Base-by-base conservation (phyloP, 1,139 yeast genomes). In the Candida buenavistaensis region DNA sequence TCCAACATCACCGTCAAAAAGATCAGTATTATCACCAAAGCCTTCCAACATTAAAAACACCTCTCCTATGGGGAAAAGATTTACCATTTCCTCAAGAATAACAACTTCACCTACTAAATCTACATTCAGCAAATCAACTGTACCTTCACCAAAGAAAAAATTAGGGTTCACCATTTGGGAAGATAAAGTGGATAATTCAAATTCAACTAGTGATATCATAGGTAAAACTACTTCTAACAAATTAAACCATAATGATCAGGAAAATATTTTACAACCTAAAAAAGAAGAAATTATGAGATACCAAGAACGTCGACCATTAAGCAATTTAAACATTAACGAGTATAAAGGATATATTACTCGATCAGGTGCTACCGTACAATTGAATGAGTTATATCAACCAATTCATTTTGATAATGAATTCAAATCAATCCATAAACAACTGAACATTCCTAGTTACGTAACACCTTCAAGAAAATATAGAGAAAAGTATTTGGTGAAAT, bases 211-310 rank as follows among this genome's bases (percentile, higher is more conserved):
- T 5, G 45, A 39, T 17, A 26, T 37, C 5, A 24, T 43, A 22
- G 46, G 52, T 8, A 38, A 30, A 14, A 33, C 40, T 5, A 36
- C 28, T 10, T 35, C 46, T 37, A 62, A 60, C 41, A 55, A 50
- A 39, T 48, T 43, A 22, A 55, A 55, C 39, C 62, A 60, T 40
- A 54, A 54, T 38, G 73, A 70, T 48, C 74, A 70, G 50, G 76
- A 70, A 45, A 70, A 70, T 43, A 62, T 68, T 31, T 56, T 70
- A 43, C 75, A 67, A 50, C 75, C 75, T 14, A 61, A 59, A 43
- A 48, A 49, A 26, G 44, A 49, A 34, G 44, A 34, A 19, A 43
- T 50, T 37, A 43, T 25, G 25, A 39, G 39, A 28, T 23, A 24
- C 28, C 36, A 8, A 21, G 36, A 35, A 12, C 56, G 74, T 44